Percentiles rank a stretch among this genome's conserved stretches.
Evolutionary conservation across 257 asterid genomes (phyloP).

Genomic region (Echium plantagineum): DNA sequence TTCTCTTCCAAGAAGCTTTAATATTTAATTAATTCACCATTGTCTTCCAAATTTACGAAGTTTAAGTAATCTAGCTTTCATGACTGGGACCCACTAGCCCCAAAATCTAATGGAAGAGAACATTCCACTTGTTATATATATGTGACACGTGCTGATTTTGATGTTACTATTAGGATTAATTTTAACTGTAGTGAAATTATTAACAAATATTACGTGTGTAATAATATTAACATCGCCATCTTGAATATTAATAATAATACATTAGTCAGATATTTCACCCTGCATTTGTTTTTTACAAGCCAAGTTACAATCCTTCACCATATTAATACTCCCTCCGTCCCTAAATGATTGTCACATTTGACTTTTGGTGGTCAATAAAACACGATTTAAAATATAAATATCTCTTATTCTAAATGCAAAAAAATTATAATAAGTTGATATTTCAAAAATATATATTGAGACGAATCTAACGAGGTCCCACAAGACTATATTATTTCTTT

Average conservation of each 20-base stretch:
- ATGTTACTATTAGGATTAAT: neutral
- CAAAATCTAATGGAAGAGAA: neutral
- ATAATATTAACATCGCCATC: neutral
- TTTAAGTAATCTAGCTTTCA: neutral
- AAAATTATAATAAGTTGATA: no score
- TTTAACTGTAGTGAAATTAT: neutral
- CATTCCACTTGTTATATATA: neutral
- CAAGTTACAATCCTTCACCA: neutral
- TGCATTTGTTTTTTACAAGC: neutral
- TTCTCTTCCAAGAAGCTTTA: neutral
- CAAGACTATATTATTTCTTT: no score
- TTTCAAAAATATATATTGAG: no score
- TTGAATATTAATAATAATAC: neutral
- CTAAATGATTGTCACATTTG: no score
- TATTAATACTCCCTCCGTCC: no score
- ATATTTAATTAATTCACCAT: slow-evolving; percentile 2
- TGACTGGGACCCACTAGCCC: slow-evolving; percentile 1
- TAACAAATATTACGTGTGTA: no score
- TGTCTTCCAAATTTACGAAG: neutral
- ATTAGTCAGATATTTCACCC: no score
- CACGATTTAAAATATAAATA: no score
- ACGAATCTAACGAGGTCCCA: no score
- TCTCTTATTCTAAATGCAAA: no score
- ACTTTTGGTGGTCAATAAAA: no score
- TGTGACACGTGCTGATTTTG: neutral